A percentile compares a stretch with the other conserved stretches of the same genome.
These are phyloP conservation scores for Phyllosticta capitalensis DNA, from an alignment of 2,329 filamentous ascomycete genomes.

Conservation along the genomic window DNA sequence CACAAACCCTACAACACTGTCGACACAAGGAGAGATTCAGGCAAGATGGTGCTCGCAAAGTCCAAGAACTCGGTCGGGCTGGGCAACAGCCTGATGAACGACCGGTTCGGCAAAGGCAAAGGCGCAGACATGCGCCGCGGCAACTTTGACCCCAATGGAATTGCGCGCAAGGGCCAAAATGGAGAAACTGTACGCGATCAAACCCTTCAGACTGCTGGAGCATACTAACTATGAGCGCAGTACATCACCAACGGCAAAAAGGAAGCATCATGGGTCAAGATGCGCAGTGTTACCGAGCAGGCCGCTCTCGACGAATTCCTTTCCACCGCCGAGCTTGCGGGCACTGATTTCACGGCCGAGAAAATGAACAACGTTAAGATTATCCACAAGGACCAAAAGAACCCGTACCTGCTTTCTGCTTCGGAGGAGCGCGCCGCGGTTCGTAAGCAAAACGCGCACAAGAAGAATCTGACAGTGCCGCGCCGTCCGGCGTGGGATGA, in stretches of 20 bases:
- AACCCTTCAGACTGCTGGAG: neutral
- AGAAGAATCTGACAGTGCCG: constrained; percentile 72
- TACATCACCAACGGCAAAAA: constrained; percentile 87
- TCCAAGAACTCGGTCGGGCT: constrained; percentile 92
- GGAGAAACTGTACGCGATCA: constrained; percentile 55
- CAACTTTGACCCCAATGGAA: constrained; percentile 49
- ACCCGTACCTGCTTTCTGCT: constrained; percentile 81
- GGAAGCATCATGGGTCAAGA: constrained; percentile 96
- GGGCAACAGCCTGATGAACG: constrained; percentile 97
- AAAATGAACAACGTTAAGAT: constrained; percentile 99
- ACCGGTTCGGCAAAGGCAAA: constrained; percentile 92
- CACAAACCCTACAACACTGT: constrained; percentile 15
- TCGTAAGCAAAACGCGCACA: constrained; percentile 76
- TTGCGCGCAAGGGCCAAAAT: constrained; percentile 61
- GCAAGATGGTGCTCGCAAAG: constrained; percentile 68
- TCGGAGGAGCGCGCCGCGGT: constrained; percentile 70
- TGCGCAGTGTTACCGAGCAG: constrained; percentile 97
- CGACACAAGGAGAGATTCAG: constrained; percentile 11
- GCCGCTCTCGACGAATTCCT: constrained; percentile 94
- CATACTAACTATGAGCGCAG: constrained; percentile 32
- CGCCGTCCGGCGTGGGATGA: constrained; percentile 83
- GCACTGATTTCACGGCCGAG: constrained; percentile 96
- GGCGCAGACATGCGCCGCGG: constrained; percentile 70
- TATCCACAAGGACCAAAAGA: constrained; percentile 91
- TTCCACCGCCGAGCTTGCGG: constrained; percentile 90